Percentiles rank a stretch among this genome's conserved stretches.
Evolutionary conservation across 306 rosid species (phyloP).

Genomic region (Echinosophora koreensis): DNA sequence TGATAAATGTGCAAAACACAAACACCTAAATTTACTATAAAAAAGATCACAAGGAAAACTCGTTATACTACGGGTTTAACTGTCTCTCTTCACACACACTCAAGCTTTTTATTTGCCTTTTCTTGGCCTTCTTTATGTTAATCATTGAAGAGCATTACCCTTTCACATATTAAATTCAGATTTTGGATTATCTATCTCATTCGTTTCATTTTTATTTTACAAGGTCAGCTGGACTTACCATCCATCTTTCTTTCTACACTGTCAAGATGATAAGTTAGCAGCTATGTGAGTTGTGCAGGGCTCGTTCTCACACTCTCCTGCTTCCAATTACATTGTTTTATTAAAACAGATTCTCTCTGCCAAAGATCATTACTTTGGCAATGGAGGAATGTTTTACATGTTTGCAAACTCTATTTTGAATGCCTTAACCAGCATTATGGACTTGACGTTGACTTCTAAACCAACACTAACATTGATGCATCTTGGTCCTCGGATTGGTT

Average conservation of each 20-base stretch:
- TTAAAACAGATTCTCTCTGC: too few relatives aligned
- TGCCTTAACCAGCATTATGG: background rate
- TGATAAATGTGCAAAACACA: background rate
- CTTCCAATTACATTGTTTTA: background rate
- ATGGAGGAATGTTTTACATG: background rate
- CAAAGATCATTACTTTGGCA: too few relatives aligned
- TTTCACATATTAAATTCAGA: background rate
- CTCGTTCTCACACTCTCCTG: background rate
- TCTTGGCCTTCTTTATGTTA: background rate
- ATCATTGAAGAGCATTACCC: background rate
- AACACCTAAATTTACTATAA: background rate
- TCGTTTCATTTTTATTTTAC: background rate
- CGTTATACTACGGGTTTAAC: background rate
- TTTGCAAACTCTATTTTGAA: background rate
- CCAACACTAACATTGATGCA: background rate
- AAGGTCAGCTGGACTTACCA: background rate
- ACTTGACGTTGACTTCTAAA: background rate
- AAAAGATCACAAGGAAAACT: background rate
- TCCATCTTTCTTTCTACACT: background rate
- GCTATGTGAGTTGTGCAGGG: background rate
- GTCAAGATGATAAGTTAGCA: conserved; percentile 4
- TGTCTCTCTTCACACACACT: background rate
- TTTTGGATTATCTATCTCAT: background rate
- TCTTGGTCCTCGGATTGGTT: background rate
- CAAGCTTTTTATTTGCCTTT: conserved; percentile 9